Conservation (phyloP, 2,329 filamentous ascomycete genomes). For the Lachnellula hyalina region DNA sequence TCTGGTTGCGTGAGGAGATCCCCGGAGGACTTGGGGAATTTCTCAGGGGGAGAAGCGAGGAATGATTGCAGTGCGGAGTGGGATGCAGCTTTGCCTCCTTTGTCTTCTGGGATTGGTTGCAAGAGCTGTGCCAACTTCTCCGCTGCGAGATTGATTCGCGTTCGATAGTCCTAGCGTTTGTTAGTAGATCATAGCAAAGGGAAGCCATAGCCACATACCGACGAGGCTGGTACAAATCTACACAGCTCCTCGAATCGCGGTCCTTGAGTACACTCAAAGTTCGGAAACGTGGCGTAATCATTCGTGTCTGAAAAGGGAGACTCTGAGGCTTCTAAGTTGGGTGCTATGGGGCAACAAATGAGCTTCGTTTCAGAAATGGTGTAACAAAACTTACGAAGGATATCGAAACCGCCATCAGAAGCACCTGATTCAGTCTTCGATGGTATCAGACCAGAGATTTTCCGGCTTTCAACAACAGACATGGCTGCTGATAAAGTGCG, state of each 20-base stretch:
- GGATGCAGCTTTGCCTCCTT: constrained; percentile 3
- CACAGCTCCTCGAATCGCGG: constrained; percentile 23
- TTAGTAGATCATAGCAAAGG: constrained; percentile 6
- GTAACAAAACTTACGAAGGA: constrained; percentile 25
- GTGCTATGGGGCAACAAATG: background rate
- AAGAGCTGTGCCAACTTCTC: constrained; percentile 21
- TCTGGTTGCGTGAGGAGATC: constrained; percentile 19
- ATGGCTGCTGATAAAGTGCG: constrained; percentile 22
- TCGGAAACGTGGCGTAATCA: constrained; percentile 30
- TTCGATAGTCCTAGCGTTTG: constrained; percentile 17
- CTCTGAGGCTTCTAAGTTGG: constrained; percentile 9
- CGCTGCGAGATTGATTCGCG: constrained; percentile 15
- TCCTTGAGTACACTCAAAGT: constrained; percentile 24
- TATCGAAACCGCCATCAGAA: constrained; percentile 21
- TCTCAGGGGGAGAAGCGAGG: background rate
- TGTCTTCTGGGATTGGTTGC: background rate
- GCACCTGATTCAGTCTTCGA: constrained; percentile 7
- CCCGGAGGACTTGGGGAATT: constrained; percentile 1
- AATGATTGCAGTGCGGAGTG: background rate
- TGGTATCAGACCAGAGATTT: constrained; percentile 24
- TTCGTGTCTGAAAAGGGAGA: constrained; percentile 22
- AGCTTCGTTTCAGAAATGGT: background rate
- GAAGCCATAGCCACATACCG: constrained; percentile 17
- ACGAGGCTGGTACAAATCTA: constrained; percentile 22
- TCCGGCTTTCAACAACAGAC: constrained; percentile 27